Evolutionary conservation across 2,329 filamentous ascomycete genomes (phyloP).

Genomic region (Epichloe aotearoae): DNA sequence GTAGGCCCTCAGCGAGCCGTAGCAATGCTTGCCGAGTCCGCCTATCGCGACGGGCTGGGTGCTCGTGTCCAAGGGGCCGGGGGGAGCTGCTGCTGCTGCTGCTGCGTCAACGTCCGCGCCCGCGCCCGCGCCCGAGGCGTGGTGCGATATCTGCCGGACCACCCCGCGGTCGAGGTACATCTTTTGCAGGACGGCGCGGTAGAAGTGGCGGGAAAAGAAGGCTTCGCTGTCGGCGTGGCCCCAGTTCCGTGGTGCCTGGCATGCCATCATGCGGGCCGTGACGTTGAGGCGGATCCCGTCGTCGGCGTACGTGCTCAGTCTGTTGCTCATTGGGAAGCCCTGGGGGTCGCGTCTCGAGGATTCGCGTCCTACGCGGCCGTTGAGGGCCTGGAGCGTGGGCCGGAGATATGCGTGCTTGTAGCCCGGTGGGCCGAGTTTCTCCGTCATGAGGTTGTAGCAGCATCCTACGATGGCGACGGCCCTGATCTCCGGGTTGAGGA

Average conservation of each 20-base stretch:
- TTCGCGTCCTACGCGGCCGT: conserved; percentile 55
- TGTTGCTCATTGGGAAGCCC: conserved; percentile 83
- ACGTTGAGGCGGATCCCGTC: conserved; percentile 78
- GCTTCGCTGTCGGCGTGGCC: conserved; percentile 62
- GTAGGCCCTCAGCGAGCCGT: conserved; percentile 61
- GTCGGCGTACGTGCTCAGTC: conserved; percentile 43
- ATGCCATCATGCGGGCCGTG: conserved; percentile 95
- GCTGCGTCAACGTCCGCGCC: no score
- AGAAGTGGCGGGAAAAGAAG: conserved; percentile 92
- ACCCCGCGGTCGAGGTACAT: conserved; percentile 82
- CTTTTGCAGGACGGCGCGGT: conserved; percentile 75
- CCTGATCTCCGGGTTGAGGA: conserved; percentile 70
- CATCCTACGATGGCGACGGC: conserved; percentile 95
- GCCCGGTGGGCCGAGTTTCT: conserved; percentile 73
- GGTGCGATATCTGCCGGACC: conserved; percentile 45
- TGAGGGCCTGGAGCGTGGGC: conserved; percentile 51
- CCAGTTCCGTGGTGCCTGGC: conserved; percentile 93
- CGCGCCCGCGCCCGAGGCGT: background rate
- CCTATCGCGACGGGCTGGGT: conserved; percentile 80
- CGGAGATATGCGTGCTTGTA: conserved; percentile 73
- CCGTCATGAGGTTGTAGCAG: conserved; percentile 94
- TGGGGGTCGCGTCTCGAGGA: conserved; percentile 68
- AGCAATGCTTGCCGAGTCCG: conserved; percentile 67
- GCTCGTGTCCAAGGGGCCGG: conserved; percentile 38
- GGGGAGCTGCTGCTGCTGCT: conserved; percentile 5